Evolutionary conservation across 257 asterid genomes (phyloP).

Genomic region (Pogostemon cablin): DNA sequence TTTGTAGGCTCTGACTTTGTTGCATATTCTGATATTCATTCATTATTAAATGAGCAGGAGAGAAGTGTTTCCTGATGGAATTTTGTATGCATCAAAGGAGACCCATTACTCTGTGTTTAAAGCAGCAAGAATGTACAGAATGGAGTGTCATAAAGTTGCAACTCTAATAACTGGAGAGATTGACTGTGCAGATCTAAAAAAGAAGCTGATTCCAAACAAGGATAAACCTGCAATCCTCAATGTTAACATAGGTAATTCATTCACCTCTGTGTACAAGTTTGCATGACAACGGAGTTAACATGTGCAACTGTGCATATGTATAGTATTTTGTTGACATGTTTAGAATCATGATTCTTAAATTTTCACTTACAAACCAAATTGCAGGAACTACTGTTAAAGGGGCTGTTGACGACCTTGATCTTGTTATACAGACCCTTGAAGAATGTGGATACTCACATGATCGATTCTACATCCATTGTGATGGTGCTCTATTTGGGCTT

Average conservation of each 20-base stretch:
- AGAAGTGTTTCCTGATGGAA: conserved; percentile 94
- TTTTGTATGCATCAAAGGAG: conserved; percentile 87
- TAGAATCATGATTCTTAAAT: conserved; percentile 23
- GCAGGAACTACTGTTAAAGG: conserved; percentile 98
- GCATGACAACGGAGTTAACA: not conserved
- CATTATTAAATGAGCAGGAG: conserved; percentile 57
- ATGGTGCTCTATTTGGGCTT: conserved; percentile 95
- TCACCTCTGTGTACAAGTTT: conserved; percentile 21
- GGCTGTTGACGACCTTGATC: conserved; percentile 99
- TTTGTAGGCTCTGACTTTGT: not conserved
- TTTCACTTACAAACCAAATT: conserved; percentile 30
- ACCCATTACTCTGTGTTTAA: conserved; percentile 96
- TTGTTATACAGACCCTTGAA: conserved; percentile 85
- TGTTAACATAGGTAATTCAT: conserved; percentile 77
- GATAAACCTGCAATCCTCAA: conserved; percentile 92
- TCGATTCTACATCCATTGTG: conserved; percentile 94
- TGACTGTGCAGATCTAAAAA: conserved; percentile 78
- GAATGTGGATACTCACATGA: conserved; percentile 79
- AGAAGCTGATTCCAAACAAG: conserved; percentile 64
- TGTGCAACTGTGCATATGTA: not conserved
- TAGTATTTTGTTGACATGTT: not conserved
- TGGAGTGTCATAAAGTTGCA: conserved; percentile 82
- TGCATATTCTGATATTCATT: conserved; percentile 32
- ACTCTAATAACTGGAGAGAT: conserved; percentile 90
- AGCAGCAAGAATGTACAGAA: conserved; percentile 98